Conservation (phyloP, 2,329 filamentous ascomycete species). For the Clathrospora elynae region DNA sequence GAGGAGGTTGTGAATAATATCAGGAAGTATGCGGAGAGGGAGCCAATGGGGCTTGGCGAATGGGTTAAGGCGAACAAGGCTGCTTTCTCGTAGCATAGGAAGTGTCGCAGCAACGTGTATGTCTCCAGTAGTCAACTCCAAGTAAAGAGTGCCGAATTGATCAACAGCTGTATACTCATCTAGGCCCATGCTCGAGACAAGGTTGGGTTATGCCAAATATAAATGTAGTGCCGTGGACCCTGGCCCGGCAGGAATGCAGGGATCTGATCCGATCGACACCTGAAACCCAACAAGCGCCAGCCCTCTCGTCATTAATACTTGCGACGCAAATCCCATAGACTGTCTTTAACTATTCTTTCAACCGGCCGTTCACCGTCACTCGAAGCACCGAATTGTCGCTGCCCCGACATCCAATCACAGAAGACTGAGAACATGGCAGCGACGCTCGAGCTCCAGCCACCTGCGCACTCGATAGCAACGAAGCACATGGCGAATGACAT, state of each 20-base stretch:
- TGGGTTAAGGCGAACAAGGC: constrained; percentile 10
- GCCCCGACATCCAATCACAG: background rate
- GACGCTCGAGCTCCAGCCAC: constrained; percentile 20
- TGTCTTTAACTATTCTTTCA: constrained; percentile 3
- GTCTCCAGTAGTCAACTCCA: too few relatives aligned
- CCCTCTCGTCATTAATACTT: background rate
- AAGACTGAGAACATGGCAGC: constrained; percentile 25
- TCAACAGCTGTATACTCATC: background rate
- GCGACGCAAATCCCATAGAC: constrained; percentile 9
- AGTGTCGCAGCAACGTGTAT: background rate
- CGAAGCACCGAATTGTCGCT: background rate
- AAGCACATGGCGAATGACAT: constrained; percentile 25
- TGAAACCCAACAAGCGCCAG: constrained; percentile 17
- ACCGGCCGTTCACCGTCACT: background rate
- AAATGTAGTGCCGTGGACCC: constrained; percentile 16
- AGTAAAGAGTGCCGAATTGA: too few relatives aligned
- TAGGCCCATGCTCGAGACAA: too few relatives aligned
- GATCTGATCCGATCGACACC: constrained; percentile 2
- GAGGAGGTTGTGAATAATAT: constrained; percentile 24
- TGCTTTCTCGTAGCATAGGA: background rate
- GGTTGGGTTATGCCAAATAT: too few relatives aligned
- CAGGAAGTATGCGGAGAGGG: constrained; percentile 10
- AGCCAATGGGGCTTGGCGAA: constrained; percentile 10
- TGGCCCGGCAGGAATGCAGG: constrained; percentile 6
- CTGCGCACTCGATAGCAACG: constrained; percentile 24